A percentile compares a stretch with the other conserved stretches of the same genome.
Conservation (phyloP, 176 grass and related monocot species). For the Carex kokanica region DNA sequence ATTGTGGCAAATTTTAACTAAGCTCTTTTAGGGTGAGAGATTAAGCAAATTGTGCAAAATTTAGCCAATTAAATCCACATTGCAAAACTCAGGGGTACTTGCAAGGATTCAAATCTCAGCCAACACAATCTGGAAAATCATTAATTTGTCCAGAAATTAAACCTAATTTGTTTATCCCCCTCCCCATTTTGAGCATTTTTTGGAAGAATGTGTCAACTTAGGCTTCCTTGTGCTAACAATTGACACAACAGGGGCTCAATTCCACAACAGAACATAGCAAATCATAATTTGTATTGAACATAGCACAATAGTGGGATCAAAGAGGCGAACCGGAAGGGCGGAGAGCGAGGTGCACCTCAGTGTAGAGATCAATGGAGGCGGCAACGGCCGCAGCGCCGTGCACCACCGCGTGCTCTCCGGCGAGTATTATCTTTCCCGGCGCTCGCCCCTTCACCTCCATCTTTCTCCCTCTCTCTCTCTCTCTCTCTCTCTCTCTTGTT, state of each 20-base stretch:
- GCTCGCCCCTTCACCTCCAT: conserved; percentile 61
- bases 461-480: background rate
- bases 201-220: background rate
- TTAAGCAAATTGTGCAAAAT: background rate
- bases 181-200: background rate
- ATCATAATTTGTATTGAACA: background rate
- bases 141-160: background rate
- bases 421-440: conserved; percentile 80
- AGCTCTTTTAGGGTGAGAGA: background rate
- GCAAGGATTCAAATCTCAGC: background rate
- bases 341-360: conserved; percentile 33
- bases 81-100: background rate
- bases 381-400: conserved; percentile 67
- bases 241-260: background rate
- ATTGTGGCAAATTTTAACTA: background rate
- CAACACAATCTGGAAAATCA: background rate
- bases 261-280: background rate
- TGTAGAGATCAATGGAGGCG: conserved; percentile 79
- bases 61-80: background rate
- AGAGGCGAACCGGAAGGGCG: conserved; percentile 23
- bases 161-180: background rate
- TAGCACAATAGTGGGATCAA: background rate
- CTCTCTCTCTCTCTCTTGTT: background rate
- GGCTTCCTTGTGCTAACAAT: background rate
- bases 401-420: conserved; percentile 93